A percentile compares a stretch with the other conserved stretches of the same genome.
phyloP scores from a whole-genome alignment of 148 eudicot species.

The Chenopodium berlandieri region DNA sequence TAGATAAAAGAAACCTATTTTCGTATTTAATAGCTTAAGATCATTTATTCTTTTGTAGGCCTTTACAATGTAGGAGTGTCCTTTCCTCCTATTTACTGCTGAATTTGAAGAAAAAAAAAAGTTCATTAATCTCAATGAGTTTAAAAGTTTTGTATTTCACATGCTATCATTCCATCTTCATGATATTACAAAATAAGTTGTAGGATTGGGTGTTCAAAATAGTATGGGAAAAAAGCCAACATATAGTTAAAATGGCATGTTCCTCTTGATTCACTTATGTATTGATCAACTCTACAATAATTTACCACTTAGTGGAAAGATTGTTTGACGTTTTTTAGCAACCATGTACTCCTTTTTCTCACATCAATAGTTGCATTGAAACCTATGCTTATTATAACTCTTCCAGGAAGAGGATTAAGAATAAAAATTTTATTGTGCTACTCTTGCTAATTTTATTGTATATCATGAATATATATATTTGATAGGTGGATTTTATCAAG shows the following conservation, averaged over 20 bases:
- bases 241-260: not conserved
- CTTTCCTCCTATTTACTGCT: not conserved
- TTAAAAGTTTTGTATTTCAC: not conserved
- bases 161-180: not conserved
- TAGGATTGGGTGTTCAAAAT: not conserved
- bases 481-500: conserved; percentile 58
- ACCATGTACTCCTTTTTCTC: not conserved
- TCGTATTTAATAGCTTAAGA: not conserved
- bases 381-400: conserved; percentile 5
- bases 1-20: not conserved
- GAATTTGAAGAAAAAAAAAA: no score
- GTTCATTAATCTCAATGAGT: not conserved
- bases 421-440: not conserved
- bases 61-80: not conserved
- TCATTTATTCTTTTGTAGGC: not conserved
- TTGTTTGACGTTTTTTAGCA: not conserved
- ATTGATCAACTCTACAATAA: not conserved
- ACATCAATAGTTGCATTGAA: not conserved
- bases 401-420: not conserved
- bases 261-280: not conserved
- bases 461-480: not conserved
- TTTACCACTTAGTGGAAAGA: conserved; percentile 7
- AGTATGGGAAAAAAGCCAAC: not conserved
- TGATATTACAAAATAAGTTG: not conserved
- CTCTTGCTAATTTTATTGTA: conserved; percentile 17